Percentiles rank a stretch among this genome's conserved stretches.
Conservation (phyloP, 2,329 filamentous ascomycete genomes). For the Pestalotiopsis sp. region DNA sequence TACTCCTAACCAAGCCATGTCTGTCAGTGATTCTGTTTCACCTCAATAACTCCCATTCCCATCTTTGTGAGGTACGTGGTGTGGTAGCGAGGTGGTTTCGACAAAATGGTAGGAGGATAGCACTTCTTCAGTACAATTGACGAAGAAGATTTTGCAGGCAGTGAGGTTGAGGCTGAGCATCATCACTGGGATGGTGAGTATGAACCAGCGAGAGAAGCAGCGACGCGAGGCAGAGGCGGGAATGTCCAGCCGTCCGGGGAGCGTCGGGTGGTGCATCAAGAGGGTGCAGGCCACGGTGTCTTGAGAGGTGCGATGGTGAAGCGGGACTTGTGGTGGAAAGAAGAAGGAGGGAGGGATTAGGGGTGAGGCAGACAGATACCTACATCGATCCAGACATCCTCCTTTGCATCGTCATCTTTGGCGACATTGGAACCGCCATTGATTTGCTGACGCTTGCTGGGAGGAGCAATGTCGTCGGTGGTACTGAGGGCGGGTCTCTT, state of each 20-base stretch:
- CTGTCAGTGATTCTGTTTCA: slow-evolving; percentile 35
- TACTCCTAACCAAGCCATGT: slow-evolving; percentile 65
- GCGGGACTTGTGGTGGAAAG: slow-evolving; percentile 13
- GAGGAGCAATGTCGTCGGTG: slow-evolving; percentile 82
- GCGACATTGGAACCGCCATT: slow-evolving; percentile 71
- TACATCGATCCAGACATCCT: slow-evolving; percentile 67
- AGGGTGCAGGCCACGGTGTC: background rate
- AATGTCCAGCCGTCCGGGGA: background rate
- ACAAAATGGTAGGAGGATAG: slow-evolving; percentile 25
- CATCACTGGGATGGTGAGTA: slow-evolving; percentile 38
- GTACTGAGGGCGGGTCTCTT: slow-evolving; percentile 88
- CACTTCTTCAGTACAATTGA: slow-evolving; percentile 17
- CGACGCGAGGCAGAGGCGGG: slow-evolving; percentile 12
- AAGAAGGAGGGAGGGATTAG: slow-evolving; percentile 19
- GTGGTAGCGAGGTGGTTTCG: slow-evolving; percentile 30
- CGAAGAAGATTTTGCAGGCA: slow-evolving; percentile 27
- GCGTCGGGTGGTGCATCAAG: background rate
- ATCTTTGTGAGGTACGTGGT: slow-evolving; percentile 29
- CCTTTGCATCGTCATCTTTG: slow-evolving; percentile 59
- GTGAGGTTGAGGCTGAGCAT: slow-evolving; percentile 31
- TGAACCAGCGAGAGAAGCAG: slow-evolving; percentile 25
- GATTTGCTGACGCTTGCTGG: slow-evolving; percentile 87
- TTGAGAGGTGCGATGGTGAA: background rate
- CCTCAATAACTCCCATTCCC: slow-evolving; percentile 17
- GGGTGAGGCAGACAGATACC: slow-evolving; percentile 43